Evolutionary conservation across 176 grass and related monocot genomes (phyloP).

Genomic region (Paspalum vaginatum): DNA sequence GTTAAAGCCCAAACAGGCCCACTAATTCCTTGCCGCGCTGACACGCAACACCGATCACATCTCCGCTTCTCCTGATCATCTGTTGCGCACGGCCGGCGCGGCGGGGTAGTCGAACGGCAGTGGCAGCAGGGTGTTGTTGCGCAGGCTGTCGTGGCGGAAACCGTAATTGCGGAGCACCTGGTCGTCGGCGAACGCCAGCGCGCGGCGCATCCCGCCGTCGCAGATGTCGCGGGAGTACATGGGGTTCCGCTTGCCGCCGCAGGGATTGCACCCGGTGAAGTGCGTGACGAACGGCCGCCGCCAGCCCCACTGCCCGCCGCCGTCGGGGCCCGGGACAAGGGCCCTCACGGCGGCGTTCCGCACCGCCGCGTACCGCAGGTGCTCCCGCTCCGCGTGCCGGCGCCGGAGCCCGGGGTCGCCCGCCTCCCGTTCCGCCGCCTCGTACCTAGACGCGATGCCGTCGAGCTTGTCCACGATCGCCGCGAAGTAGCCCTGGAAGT

Average conservation of each 20-base stretch:
- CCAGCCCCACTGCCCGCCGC: conserved; percentile 44
- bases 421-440: conserved; percentile 39
- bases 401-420: conserved; percentile 9
- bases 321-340: conserved; percentile 26
- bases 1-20: neutral
- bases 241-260: conserved; percentile 60
- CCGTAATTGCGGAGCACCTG: conserved; percentile 79
- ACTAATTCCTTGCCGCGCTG: neutral
- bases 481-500: conserved; percentile 76
- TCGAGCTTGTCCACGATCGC: conserved; percentile 54
- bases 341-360: conserved; percentile 25
- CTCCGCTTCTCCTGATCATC: neutral
- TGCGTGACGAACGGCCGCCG: conserved; percentile 72
- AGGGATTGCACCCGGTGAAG: conserved; percentile 79
- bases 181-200: conserved; percentile 77
- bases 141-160: conserved; percentile 49
- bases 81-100: neutral
- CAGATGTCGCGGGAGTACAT: conserved; percentile 57
- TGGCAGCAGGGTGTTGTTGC: conserved; percentile 44
- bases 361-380: conserved; percentile 44
- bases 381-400: conserved; percentile 61
- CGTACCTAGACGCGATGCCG: conserved; percentile 48
- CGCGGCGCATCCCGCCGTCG: conserved; percentile 72
- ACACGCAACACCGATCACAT: neutral
- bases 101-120: conserved; percentile 70